Conservation (phyloP, 2,329 filamentous ascomycete species). For the Lomentospora prolificans region DNA sequence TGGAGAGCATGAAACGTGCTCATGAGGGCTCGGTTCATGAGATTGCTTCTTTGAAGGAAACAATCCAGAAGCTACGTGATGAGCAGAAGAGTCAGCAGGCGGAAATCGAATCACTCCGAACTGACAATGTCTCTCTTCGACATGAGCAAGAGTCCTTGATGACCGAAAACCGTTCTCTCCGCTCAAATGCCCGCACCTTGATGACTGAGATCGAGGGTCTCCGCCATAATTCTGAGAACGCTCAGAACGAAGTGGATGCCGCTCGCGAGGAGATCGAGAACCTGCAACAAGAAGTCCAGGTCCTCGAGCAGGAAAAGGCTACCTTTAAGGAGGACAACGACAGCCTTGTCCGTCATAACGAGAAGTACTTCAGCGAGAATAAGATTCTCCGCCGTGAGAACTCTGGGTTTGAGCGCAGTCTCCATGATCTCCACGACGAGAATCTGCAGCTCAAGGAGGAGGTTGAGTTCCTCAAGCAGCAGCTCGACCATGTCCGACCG, state of each 20-base stretch:
- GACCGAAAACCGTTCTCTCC: constrained; percentile 35
- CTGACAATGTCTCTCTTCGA: constrained; percentile 30
- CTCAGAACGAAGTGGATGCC: constrained; percentile 31
- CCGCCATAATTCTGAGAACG: constrained; percentile 28
- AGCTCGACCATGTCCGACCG: constrained; percentile 32
- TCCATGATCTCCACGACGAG: constrained; percentile 35
- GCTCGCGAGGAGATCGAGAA: constrained; percentile 30
- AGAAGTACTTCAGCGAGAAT: constrained; percentile 44
- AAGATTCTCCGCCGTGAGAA: constrained; percentile 39
- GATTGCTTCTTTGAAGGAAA: constrained; percentile 28
- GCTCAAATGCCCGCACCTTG: constrained; percentile 28
- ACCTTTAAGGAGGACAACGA: constrained; percentile 40
- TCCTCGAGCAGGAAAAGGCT: constrained; percentile 31
- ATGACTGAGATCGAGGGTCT: constrained; percentile 34
- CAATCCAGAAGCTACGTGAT: constrained; percentile 28
- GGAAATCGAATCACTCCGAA: constrained; percentile 30
- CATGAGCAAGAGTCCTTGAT: constrained; percentile 32
- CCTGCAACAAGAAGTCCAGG: constrained; percentile 27
- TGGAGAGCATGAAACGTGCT: constrained; percentile 27
- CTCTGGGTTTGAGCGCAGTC: constrained; percentile 34
- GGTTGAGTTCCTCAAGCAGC: constrained; percentile 33
- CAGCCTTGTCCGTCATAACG: constrained; percentile 43
- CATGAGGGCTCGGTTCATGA: constrained; percentile 26
- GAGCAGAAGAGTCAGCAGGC: constrained; percentile 26
- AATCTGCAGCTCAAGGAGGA: constrained; percentile 38